phyloP scores from a whole-genome alignment of 176 grass and related monocot species.

The Zea mays region DNA sequence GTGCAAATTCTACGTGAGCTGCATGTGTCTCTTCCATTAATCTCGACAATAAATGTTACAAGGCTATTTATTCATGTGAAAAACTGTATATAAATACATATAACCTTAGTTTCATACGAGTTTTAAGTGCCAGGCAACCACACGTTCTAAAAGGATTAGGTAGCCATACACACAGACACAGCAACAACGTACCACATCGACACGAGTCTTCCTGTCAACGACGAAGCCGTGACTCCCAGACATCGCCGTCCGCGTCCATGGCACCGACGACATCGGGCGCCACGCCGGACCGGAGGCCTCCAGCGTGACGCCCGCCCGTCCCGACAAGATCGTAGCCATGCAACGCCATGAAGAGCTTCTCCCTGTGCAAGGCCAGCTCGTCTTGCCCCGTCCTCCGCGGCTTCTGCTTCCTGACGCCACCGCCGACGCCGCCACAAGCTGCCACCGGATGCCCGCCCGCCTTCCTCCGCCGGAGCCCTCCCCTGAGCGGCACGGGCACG shows the following conservation, averaged over 20 bases:
- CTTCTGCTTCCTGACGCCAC: constrained; percentile 53
- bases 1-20: background rate
- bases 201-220: background rate
- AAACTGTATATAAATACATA: background rate
- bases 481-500: constrained; percentile 61
- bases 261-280: constrained; percentile 2
- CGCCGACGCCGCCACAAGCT: background rate
- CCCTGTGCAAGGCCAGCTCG: constrained; percentile 61
- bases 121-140: background rate
- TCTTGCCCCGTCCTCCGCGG: constrained; percentile 42
- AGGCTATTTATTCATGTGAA: constrained; percentile 14
- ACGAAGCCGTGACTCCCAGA: constrained; percentile 21
- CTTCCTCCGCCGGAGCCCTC: constrained; percentile 41
- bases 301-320: background rate
- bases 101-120: background rate
- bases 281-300: background rate
- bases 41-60: background rate
- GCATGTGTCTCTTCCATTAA: background rate
- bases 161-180: too few relatives aligned
- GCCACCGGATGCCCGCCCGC: constrained; percentile 24
- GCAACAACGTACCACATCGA: too few relatives aligned
- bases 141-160: background rate
- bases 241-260: background rate
- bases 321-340: constrained; percentile 44
- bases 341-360: constrained; percentile 66